Conservation (phyloP, 176 grass and related monocot species). For the Triticum timopheevii region DNA sequence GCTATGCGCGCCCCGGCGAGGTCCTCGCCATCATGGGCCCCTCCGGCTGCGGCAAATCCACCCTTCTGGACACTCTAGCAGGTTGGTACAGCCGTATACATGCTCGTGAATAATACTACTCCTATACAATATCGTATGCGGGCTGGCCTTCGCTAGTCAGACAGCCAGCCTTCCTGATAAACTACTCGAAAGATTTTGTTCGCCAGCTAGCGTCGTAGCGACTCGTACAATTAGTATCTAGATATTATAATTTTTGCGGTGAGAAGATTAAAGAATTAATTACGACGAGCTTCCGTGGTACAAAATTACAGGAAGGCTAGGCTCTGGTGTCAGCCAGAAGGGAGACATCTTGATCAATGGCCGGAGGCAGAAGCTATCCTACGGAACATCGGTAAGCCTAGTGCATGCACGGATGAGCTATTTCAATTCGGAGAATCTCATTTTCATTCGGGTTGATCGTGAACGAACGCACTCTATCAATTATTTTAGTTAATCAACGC, state of each 20-base stretch:
- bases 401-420: background rate
- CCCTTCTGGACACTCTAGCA: constrained; percentile 88
- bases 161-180: background rate
- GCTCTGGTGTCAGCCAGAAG: constrained; percentile 56
- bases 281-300: background rate
- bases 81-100: constrained; percentile 15
- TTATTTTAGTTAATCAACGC: background rate
- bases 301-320: constrained; percentile 56
- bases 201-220: background rate
- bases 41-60: constrained; percentile 95
- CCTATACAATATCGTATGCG: background rate
- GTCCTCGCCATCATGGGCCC: constrained; percentile 92
- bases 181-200: background rate
- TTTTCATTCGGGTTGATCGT: background rate
- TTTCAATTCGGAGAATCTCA: background rate
- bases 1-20: constrained; percentile 71
- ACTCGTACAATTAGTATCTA: background rate
- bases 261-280: background rate
- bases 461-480: background rate
- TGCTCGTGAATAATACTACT: background rate
- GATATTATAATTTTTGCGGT: background rate
- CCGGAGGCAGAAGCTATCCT: constrained; percentile 58
- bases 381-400: constrained; percentile 69
- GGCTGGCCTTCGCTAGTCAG: background rate
- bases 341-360: constrained; percentile 87